These are phyloP conservation scores for Beauveria sp. DNA, from an alignment of 2,329 filamentous ascomycete genomes.

Conservation along the genomic window DNA sequence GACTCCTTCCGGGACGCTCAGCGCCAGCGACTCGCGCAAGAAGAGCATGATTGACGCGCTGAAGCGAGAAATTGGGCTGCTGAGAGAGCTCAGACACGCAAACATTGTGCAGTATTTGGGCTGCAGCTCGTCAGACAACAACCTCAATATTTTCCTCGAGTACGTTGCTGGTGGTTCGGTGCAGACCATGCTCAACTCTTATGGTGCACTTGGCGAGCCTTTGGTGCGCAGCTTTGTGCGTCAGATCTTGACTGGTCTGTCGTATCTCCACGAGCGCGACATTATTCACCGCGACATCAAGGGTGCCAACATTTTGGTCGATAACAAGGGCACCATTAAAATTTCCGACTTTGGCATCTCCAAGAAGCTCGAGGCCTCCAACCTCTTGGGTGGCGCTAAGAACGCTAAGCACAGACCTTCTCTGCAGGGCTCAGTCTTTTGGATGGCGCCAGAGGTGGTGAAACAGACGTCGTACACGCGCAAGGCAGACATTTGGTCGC, in stretches of 20 bases:
- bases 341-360: constrained; percentile 99
- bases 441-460: constrained; percentile 99
- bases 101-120: constrained; percentile 99
- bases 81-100: constrained; percentile 87
- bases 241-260: constrained; percentile 86
- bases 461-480: constrained; percentile 96
- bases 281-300: constrained; percentile 99
- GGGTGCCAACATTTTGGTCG: constrained; percentile 95
- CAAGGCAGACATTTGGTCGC: constrained; percentile 97
- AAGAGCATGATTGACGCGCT: constrained; percentile 97
- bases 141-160: constrained; percentile 99
- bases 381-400: constrained; percentile 63
- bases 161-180: constrained; percentile 97
- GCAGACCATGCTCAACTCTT: constrained; percentile 97
- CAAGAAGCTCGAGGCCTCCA: constrained; percentile 91
- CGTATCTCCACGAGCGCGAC: constrained; percentile 86
- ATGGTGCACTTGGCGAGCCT: constrained; percentile 87
- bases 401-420: constrained; percentile 67
- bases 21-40: constrained; percentile 71
- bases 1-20: constrained; percentile 73
- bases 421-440: constrained; percentile 94
- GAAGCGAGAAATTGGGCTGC: constrained; percentile 89
- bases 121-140: constrained; percentile 81
- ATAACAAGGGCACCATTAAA: constrained; percentile 98
- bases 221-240: constrained; percentile 94